Evolutionary conservation across 2,329 filamentous ascomycete genomes (phyloP), one percentile per base, ranked within the genome.

Genomic region (Chalaropsis ovoidea): DNA sequence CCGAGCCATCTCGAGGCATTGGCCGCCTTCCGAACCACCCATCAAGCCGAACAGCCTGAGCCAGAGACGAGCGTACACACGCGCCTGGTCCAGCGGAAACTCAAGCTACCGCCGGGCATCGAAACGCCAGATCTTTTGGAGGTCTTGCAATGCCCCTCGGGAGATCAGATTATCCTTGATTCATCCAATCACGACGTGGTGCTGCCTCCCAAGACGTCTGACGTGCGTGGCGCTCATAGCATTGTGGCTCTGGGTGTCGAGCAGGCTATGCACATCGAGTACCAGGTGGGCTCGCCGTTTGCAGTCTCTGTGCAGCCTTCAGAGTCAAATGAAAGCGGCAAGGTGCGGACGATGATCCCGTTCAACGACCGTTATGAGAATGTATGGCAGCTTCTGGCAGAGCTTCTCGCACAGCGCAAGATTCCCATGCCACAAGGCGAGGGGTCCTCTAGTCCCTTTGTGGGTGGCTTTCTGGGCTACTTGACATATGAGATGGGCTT

Each of bases 401-500:
- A 77, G 4, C 81, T 81, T 60, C 73, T 75, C 70, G 70, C 74
- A 49, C 69, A 68, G 4, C 69, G 76, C 43, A 72, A 62, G 49
- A 67, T 73, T 8, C 42, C 69, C 0, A 61, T 65, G 8, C 43
- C 70, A 7, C 67, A 61, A 17, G 66, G 65, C 10, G 65, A 70
- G 3, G 69, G 70, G 3, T 70, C 71, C 35, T 35, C 24, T 7
- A 63, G 47, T 11, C 67, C 88, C 0, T 96, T 95, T 72, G 84
- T 89, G 75, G 91, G 90, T 63, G 91, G 91, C 0, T 86, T 95
- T 67, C 84, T 95, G 76, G 91, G 91, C 0, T 95, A 87, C 71
- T 81, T 90, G 62, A 90, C 89, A 0, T 95, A 96, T 68, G 91
- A 96, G 73, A 84, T 91, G 72, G 89, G 90, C 0, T 77, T 95